A percentile compares a stretch with the other conserved stretches of the same genome.
Evolutionary conservation across 1,284 basidiomycete species (phyloP).

Genomic region (Blastosporella zonata): DNA sequence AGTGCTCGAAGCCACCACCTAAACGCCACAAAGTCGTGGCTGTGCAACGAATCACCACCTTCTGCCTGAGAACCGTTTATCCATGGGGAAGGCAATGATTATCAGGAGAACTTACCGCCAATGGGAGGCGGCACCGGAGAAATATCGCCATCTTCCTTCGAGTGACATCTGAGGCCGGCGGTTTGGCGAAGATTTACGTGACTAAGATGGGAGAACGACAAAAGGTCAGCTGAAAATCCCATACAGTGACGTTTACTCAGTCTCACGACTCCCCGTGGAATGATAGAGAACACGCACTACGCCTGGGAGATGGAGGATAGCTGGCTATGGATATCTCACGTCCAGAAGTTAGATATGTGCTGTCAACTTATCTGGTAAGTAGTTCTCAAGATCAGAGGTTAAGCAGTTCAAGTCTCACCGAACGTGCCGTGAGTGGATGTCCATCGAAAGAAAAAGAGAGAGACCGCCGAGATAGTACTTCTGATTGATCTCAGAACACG

Average conservation of each 20-base stretch:
- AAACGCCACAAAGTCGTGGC: slow-evolving; percentile 22
- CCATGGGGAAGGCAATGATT: slow-evolving; percentile 4
- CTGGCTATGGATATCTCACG: neutral
- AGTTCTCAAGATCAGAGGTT: slow-evolving; percentile 15
- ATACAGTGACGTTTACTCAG: slow-evolving; percentile 2
- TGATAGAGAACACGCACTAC: neutral
- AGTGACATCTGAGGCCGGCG: neutral
- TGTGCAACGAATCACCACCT: slow-evolving; percentile 17
- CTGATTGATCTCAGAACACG: neutral
- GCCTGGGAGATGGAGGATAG: neutral
- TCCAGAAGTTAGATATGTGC: slow-evolving; percentile 2
- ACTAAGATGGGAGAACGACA: neutral
- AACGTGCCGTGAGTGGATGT: neutral
- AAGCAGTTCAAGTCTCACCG: slow-evolving; percentile 8
- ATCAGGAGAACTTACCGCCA: slow-evolving; percentile 6
- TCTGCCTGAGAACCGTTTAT: neutral
- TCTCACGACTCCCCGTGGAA: neutral
- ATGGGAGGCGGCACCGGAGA: slow-evolving; percentile 12
- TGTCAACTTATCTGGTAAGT: slow-evolving; percentile 1
- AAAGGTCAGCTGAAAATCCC: slow-evolving; percentile 6
- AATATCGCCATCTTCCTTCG: neutral
- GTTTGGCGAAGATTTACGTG: slow-evolving; percentile 4
- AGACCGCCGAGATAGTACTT: neutral
- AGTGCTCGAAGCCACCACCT: slow-evolving; percentile 7
- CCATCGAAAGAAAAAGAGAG: neutral